phyloP scores from a whole-genome alignment of 176 grass and related monocot species.

The Oryza glaberrima region DNA sequence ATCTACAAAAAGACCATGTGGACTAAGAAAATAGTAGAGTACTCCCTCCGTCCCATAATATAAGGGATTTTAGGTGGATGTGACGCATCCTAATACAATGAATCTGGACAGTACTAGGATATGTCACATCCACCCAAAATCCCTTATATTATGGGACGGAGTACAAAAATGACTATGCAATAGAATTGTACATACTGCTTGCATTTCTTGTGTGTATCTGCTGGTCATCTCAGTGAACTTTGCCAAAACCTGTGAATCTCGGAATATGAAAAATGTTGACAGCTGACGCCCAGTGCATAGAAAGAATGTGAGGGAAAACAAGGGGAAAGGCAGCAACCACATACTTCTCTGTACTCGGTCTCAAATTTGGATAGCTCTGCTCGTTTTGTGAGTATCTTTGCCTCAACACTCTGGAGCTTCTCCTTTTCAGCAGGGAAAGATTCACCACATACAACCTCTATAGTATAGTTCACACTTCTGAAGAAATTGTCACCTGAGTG shows the following conservation, averaged over 20 bases:
- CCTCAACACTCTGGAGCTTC: constrained; percentile 74
- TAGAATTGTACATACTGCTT: constrained; percentile 55
- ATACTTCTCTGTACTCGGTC: constrained; percentile 88
- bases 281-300: neutral
- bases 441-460: constrained; percentile 89
- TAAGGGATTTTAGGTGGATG: too few relatives aligned
- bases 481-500: constrained; percentile 97
- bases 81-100: too few relatives aligned
- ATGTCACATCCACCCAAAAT: too few relatives aligned
- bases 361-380: constrained; percentile 96
- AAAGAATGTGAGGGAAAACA: constrained; percentile 13
- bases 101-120: too few relatives aligned
- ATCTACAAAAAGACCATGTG: constrained; percentile 51
- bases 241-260: constrained; percentile 66
- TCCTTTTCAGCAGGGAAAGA: constrained; percentile 80
- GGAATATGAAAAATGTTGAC: neutral
- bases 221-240: constrained; percentile 97
- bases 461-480: constrained; percentile 85
- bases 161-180: constrained; percentile 15
- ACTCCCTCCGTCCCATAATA: too few relatives aligned
- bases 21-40: constrained; percentile 5
- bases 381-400: constrained; percentile 87
- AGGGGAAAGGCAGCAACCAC: constrained; percentile 16
- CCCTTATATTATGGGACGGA: too few relatives aligned
- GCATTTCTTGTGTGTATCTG: constrained; percentile 96